Evolutionary conservation across 768 basidiomycete species (phyloP).

Genomic region (Butyriboletus loyo): DNA sequence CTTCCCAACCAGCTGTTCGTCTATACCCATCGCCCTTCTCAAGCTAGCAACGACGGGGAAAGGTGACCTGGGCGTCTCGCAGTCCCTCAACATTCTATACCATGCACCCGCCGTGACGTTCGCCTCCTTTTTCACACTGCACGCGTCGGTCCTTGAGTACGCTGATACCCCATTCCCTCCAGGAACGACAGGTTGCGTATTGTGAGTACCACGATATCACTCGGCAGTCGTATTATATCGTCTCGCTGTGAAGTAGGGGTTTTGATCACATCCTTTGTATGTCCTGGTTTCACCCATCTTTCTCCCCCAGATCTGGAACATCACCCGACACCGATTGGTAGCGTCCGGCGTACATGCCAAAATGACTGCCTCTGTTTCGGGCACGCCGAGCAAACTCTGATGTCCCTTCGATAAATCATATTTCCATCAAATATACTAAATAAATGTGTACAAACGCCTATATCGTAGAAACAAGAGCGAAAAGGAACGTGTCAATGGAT

Average conservation of each 20-base stretch:
- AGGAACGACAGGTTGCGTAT: constrained; percentile 53
- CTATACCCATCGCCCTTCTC: constrained; percentile 42
- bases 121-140: background rate
- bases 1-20: constrained; percentile 43
- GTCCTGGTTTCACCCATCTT: background rate
- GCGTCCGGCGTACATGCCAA: constrained; percentile 53
- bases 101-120: constrained; percentile 55
- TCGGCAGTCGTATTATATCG: constrained; percentile 46
- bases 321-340: constrained; percentile 48
- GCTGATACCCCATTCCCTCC: background rate
- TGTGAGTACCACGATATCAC: constrained; percentile 48
- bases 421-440: constrained; percentile 7
- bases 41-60: constrained; percentile 27
- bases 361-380: constrained; percentile 43
- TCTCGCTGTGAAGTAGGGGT: constrained; percentile 47
- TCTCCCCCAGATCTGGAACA: constrained; percentile 52
- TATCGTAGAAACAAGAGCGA: background rate
- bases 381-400: constrained; percentile 14
- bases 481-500: constrained; percentile 9
- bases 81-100: constrained; percentile 50
- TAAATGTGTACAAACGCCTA: constrained; percentile 10
- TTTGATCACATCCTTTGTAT: background rate
- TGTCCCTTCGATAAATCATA: constrained; percentile 4
- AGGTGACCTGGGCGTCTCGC: constrained; percentile 41
- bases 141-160: background rate